Evolutionary conservation across 768 basidiomycete genomes (phyloP), one percentile per base, ranked within the genome.

Genomic region (Psilocybe azurescens): DNA sequence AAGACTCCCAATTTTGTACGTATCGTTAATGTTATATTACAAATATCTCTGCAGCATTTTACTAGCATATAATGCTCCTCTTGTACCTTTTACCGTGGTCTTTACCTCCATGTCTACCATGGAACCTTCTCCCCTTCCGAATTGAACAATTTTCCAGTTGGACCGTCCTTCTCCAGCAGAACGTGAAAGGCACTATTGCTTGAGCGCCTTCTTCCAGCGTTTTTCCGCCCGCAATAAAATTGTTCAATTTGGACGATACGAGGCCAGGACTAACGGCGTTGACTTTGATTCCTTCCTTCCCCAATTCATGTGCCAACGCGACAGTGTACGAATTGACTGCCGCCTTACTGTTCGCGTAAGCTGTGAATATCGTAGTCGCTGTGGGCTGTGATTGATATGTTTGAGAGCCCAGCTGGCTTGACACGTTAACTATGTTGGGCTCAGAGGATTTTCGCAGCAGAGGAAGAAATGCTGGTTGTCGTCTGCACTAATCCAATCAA

Each of bases 311-410:
- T 1, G 89, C 86, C 18, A 91, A 75, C 1, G 83, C 83, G 59
- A 85, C 86, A 0, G 81, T 76, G 53, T 90, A 83, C 46, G 83
- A 82, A 50, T 87, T 86, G 0, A 85, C 85, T 8, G 90, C 90
- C 0, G 85, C 89, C 75, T 91, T 91, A 60, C 85, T 88, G 1
- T 88, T 86, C 66, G 90, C 90, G 69, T 90, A 91, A 3, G 81
- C 81, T n/a, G 78, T 75, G 16, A 74, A 56, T 64, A 77, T 5
- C 33, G 60, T 28, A 39, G 13, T 1, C 73, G 66, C 28, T 44
- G 75, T 64, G 2, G 74, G 72, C 28, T 66, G 58, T 9, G 80
- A 74, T 67, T 78, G 77, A 41, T 60, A 58, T 0, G 70, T 59
- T 66, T 80, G 82, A 28, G 80, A 82, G 0, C 79, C 77, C 79